Conservation (phyloP, 768 basidiomycete species). For the Leccinum subgranulosum region DNA sequence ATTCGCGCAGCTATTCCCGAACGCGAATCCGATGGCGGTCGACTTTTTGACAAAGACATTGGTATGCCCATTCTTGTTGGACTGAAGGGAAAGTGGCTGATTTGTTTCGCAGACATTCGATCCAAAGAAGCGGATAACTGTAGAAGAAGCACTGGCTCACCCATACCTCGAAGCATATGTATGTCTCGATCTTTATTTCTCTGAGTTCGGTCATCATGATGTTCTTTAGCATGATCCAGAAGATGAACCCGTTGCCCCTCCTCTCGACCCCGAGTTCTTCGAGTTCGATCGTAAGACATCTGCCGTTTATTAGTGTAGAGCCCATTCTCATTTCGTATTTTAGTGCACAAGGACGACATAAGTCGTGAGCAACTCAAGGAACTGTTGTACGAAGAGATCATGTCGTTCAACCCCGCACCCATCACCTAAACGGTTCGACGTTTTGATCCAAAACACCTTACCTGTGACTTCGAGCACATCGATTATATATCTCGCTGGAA, state of each 20-base stretch:
- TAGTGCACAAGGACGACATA: conserved; percentile 94
- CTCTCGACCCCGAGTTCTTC: conserved; percentile 95
- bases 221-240: conserved; percentile 80
- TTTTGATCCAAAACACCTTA: neutral
- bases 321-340: neutral
- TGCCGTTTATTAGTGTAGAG: neutral
- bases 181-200: conserved; percentile 23
- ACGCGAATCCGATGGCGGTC: conserved; percentile 76
- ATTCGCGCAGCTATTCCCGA: conserved; percentile 85
- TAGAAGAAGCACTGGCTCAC: conserved; percentile 92
- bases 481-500: conserved; percentile 6
- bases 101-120: conserved; percentile 74
- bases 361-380: conserved; percentile 94
- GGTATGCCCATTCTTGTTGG: conserved; percentile 38
- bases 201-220: neutral
- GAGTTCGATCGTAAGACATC: conserved; percentile 85
- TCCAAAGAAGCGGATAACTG: conserved; percentile 94
- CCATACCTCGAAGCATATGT: conserved; percentile 94
- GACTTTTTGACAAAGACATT: conserved; percentile 83
- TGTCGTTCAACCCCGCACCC: conserved; percentile 74
- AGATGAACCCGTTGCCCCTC: conserved; percentile 93
- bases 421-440: conserved; percentile 33
- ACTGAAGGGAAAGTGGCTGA: neutral
- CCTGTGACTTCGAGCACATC: neutral
- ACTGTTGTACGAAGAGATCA: conserved; percentile 91